A percentile compares a stretch with the other conserved stretches of the same genome.
phyloP scores from a whole-genome alignment of 1,284 basidiomycete genomes.

The Ganoderma resinaceum region DNA sequence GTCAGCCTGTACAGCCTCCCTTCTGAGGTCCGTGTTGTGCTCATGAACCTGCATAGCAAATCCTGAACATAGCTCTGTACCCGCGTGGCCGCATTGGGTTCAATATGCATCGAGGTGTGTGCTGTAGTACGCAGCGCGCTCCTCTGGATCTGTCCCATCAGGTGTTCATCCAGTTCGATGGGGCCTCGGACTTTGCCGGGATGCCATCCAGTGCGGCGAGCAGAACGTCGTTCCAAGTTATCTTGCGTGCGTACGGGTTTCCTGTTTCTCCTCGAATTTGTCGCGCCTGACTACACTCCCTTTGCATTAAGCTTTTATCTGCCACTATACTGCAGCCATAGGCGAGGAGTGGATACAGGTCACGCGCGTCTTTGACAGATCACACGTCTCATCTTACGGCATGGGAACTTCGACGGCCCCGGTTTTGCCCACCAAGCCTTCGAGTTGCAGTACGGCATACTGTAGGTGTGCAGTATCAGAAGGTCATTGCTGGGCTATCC shows the following conservation, averaged over 20 bases:
- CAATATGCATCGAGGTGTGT: background rate
- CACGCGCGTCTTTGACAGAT: background rate
- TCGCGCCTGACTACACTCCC: background rate
- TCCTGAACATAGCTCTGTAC: background rate
- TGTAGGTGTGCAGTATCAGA: background rate
- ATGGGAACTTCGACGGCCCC: background rate
- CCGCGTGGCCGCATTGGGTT: background rate
- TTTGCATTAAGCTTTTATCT: background rate
- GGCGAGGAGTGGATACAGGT: background rate
- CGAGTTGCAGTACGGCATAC: no score
- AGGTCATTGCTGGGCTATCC: background rate
- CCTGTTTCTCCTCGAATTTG: background rate
- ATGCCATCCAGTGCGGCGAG: background rate
- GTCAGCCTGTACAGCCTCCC: background rate
- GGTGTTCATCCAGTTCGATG: background rate
- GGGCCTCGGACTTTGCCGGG: background rate
- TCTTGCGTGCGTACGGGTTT: background rate
- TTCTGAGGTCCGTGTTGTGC: background rate
- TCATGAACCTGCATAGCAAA: background rate
- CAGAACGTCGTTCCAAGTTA: background rate
- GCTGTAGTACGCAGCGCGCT: background rate
- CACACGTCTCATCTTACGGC: background rate
- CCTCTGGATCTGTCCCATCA: background rate
- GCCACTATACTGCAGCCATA: background rate
- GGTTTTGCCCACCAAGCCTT: background rate